These are phyloP conservation scores for Penicillium sp. DNA, from an alignment of 2,329 filamentous ascomycete species.

Conservation along the genomic window DNA sequence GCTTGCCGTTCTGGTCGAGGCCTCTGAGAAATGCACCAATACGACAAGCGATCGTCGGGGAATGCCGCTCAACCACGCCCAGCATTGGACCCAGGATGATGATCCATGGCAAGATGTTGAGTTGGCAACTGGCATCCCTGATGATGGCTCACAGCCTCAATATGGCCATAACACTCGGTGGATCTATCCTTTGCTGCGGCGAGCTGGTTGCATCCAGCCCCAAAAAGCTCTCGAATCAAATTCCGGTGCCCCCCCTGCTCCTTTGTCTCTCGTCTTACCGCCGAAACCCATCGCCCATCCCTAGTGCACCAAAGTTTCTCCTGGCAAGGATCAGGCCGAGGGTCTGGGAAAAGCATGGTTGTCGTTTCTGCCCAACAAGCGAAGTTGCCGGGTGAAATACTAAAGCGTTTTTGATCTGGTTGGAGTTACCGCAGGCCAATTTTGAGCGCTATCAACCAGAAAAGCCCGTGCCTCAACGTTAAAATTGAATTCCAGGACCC, in stretches of 20 bases:
- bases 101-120: slow-evolving; percentile 23
- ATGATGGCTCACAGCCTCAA: slow-evolving; percentile 18
- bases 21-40: slow-evolving; percentile 5
- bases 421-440: slow-evolving; percentile 3
- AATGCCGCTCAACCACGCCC: slow-evolving; percentile 15
- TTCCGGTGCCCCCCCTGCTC: slow-evolving; percentile 23
- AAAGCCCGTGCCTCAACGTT: slow-evolving; percentile 26
- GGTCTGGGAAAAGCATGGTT: slow-evolving; percentile 11
- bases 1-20: slow-evolving; percentile 3
- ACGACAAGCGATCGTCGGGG: slow-evolving; percentile 20
- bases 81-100: slow-evolving; percentile 14
- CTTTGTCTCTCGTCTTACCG: slow-evolving; percentile 23
- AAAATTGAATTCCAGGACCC: slow-evolving; percentile 34
- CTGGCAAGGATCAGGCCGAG: slow-evolving; percentile 23
- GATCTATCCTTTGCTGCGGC: slow-evolving; percentile 15
- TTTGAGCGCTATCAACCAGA: slow-evolving; percentile 6
- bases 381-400: slow-evolving; percentile 9
- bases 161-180: slow-evolving; percentile 13
- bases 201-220: slow-evolving; percentile 14
- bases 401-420: slow-evolving; percentile 1
- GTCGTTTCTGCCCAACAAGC: slow-evolving; percentile 20
- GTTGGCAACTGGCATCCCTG: slow-evolving; percentile 26
- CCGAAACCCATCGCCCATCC: slow-evolving; percentile 15
- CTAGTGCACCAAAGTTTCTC: slow-evolving; percentile 20
- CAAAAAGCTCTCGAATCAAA: slow-evolving; percentile 19